Evolutionary conservation across 768 basidiomycete genomes (phyloP).

Genomic region (Erythrobasidium yunnanense): DNA sequence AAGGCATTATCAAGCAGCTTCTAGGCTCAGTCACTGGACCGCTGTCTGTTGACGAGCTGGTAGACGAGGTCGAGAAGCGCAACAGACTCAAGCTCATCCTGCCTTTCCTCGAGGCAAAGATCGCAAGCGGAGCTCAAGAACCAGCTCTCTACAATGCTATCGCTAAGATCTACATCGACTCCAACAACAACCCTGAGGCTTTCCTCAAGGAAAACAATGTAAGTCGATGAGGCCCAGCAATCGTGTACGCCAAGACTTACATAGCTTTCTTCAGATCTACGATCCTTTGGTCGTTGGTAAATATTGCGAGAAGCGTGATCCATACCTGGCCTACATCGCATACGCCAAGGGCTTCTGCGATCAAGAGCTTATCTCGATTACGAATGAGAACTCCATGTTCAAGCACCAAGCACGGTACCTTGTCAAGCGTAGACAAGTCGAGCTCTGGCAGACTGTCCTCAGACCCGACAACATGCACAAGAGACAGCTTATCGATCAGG

Average conservation of each 20-base stretch:
- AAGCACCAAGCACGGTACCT: conserved; percentile 98
- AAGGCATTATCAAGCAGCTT: conserved; percentile 85
- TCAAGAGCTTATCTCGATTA: conserved; percentile 89
- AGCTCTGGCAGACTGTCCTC: conserved; percentile 94
- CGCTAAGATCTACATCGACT: conserved; percentile 97
- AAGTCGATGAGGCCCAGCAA: conserved; percentile 39
- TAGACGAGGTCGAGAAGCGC: conserved; percentile 89
- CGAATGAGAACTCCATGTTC: conserved; percentile 99
- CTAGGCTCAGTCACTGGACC: conserved; percentile 87
- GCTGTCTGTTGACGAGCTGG: conserved; percentile 95
- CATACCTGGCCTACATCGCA: conserved; percentile 95
- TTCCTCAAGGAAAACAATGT: conserved; percentile 99
- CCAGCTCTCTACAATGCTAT: conserved; percentile 89
- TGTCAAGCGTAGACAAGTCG: conserved; percentile 85
- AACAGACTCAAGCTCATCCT: conserved; percentile 93
- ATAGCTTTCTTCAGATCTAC: conserved; percentile 55
- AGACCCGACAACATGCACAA: conserved; percentile 79
- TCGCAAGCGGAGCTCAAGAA: conserved; percentile 88
- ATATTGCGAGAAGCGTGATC: conserved; percentile 97
- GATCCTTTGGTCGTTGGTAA: conserved; percentile 95
- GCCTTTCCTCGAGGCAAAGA: conserved; percentile 89
- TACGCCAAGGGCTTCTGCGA: conserved; percentile 99
- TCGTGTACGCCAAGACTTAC: conserved; percentile 26
- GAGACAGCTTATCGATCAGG: conserved; percentile 85
- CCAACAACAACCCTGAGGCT: conserved; percentile 92